A percentile compares a stretch with the other conserved stretches of the same genome.
Conservation (phyloP, 1,139 yeast genomes). For the Pichia terricola region DNA sequence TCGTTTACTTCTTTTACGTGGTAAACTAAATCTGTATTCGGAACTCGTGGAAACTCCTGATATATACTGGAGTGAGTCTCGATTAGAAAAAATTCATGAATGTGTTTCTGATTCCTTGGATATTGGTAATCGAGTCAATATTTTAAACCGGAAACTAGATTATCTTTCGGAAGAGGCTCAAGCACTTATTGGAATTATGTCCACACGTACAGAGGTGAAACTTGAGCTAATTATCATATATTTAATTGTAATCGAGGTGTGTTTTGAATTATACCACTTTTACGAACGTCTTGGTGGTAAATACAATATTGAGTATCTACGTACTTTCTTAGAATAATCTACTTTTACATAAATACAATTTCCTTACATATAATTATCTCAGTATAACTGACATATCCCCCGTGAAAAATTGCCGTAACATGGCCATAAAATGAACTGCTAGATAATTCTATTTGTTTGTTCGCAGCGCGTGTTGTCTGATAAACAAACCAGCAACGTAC, state of each 20-base stretch:
- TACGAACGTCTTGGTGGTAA: slow-evolving; percentile 31
- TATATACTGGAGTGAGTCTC: slow-evolving; percentile 86
- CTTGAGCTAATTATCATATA: slow-evolving; percentile 84
- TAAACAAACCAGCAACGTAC: too few species aligned
- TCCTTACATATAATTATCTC: neutral
- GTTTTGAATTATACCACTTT: slow-evolving; percentile 64
- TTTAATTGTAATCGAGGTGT: slow-evolving; percentile 74
- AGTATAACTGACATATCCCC: too few species aligned
- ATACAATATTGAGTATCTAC: slow-evolving; percentile 13
- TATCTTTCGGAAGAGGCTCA: slow-evolving; percentile 85
- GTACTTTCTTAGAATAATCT: neutral
- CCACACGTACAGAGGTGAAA: slow-evolving; percentile 66
- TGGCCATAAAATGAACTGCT: too few species aligned
- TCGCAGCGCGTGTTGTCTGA: too few species aligned
- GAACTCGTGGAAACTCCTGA: slow-evolving; percentile 90
- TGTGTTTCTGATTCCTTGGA: slow-evolving; percentile 65
- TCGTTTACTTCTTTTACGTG: slow-evolving; percentile 60
- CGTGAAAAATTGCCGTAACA: too few species aligned
- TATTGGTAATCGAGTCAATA: slow-evolving; percentile 65
- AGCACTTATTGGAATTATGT: slow-evolving; percentile 63
- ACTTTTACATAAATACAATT: neutral
- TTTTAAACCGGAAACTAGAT: slow-evolving; percentile 74
- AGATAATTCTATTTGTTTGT: too few species aligned
- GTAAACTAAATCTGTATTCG: slow-evolving; percentile 75
- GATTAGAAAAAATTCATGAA: slow-evolving; percentile 64